These are phyloP conservation scores for Luffa aegyptiaca DNA, from an alignment of 306 rosid species.

Conservation along the genomic window DNA sequence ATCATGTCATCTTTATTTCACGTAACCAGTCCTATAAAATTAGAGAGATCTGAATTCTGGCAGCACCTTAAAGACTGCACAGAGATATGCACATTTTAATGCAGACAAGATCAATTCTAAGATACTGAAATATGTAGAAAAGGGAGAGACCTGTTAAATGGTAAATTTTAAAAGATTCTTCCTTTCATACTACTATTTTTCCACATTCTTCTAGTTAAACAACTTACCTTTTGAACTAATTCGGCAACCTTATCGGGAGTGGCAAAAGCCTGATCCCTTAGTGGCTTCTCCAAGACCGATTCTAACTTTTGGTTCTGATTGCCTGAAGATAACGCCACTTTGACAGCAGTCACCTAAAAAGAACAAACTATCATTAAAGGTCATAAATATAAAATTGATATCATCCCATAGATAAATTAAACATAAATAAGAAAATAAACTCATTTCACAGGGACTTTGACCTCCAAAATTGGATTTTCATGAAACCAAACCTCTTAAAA, in stretches of 20 bases:
- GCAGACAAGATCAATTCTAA: neutral
- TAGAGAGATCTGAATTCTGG: neutral
- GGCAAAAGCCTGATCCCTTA: slow-evolving; percentile 91
- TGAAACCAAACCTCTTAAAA: neutral
- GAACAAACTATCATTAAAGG: slow-evolving; percentile 10
- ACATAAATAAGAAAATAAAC: neutral
- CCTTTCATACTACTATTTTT: neutral
- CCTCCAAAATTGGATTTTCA: neutral
- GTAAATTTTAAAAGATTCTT: neutral
- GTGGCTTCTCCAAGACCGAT: slow-evolving; percentile 66
- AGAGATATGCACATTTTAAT: neutral
- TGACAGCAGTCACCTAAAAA: slow-evolving; percentile 85
- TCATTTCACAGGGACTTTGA: neutral
- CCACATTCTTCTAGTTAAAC: neutral
- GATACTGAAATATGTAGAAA: neutral
- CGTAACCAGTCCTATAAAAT: neutral
- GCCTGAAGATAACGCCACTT: slow-evolving; percentile 71
- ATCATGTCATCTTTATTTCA: neutral
- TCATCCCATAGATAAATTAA: neutral
- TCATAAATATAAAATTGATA: neutral
- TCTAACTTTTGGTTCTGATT: slow-evolving; percentile 65
- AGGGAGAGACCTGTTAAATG: neutral
- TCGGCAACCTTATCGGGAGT: slow-evolving; percentile 93
- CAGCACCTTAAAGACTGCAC: neutral
- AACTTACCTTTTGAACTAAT: slow-evolving; percentile 73